A percentile compares a stretch with the other conserved stretches of the same genome.
Conservation (phyloP, 1,284 basidiomycete species). For the Ganoderma meredithae region DNA sequence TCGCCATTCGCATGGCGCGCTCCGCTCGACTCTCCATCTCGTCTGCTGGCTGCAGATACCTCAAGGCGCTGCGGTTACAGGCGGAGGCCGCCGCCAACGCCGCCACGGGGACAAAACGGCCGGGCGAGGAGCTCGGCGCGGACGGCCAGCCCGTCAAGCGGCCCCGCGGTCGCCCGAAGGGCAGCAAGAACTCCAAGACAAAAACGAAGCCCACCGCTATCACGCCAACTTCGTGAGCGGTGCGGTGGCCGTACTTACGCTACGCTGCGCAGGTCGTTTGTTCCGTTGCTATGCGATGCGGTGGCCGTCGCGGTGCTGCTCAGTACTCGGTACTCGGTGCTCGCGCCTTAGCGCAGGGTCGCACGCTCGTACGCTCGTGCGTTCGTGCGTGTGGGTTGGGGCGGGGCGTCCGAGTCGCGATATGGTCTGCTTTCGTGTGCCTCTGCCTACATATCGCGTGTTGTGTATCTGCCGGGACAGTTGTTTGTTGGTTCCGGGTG, state of each 20-base stretch:
- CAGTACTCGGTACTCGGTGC: too few relatives aligned
- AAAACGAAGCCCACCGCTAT: slow-evolving; percentile 25
- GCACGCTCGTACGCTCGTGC: too few relatives aligned
- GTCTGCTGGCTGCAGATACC: slow-evolving; percentile 39
- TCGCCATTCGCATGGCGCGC: not conserved
- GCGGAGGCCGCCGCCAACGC: slow-evolving; percentile 33
- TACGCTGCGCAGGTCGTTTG: not conserved
- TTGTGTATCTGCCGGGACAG: not conserved
- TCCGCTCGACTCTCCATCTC: not conserved
- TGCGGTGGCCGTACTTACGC: not conserved
- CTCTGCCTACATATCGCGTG: too few relatives aligned
- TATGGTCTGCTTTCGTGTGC: too few relatives aligned
- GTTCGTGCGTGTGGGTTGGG: too few relatives aligned
- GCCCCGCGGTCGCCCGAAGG: slow-evolving; percentile 53
- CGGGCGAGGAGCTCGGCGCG: slow-evolving; percentile 39
- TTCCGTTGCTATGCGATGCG: too few relatives aligned
- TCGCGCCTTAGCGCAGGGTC: too few relatives aligned
- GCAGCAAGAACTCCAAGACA: slow-evolving; percentile 51
- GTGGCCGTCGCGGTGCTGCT: too few relatives aligned
- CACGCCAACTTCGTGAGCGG: slow-evolving; percentile 9
- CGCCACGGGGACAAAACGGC: slow-evolving; percentile 38
- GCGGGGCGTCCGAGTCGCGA: too few relatives aligned
- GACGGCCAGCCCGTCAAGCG: slow-evolving; percentile 47
- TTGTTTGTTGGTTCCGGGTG: not conserved
- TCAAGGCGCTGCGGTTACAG: slow-evolving; percentile 47